Evolutionary conservation across 352 stramenopile genomes (phyloP), one percentile per base, ranked within the genome.

Genomic region (Hyaloperonospora brassicae): DNA sequence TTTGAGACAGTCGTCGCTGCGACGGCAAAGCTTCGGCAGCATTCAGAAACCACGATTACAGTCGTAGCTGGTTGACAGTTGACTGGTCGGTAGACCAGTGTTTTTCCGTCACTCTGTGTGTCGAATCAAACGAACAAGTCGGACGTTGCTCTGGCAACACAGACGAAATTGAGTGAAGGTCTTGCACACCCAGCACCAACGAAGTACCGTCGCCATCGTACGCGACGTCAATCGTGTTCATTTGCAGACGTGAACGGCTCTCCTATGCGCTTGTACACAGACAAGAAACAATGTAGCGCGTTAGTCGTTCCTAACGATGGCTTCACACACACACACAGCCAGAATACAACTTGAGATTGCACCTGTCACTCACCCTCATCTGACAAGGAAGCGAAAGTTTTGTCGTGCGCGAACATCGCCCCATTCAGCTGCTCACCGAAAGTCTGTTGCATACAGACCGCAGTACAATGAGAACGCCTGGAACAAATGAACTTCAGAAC

Each of bases 111-210:
- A 83, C 34, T 72, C 71, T 84, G 52, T 39, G 47, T 9, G 27
- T 34, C 4, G 4, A 4, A 34, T 34, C 0, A 8, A 17, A 46
- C 52, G 57, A 14, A 72, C 54, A n/a, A 49, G 34, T n/a, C 40
- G 34, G 40, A 55, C 55, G 40, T 60, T 59, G 45, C 50, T 59
- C 43, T 85, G 59, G 48, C 70, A 86, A 5, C 78, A 70, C 17
- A 88, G 47, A 25, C 71, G 80, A 50, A 81, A 48, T 81, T 85
- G 11, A 86, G 52, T 1, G 69, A 80, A 25, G 82, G 63, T n/a
- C 85, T 48, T 10, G 85, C 57, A 11, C 73, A 73, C 17, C 17
- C 0, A 85, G 64, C 2, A 73, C 45, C 17, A 17, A 17, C 17
- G 17, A 17, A 17, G 17, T 17, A 17, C 17, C 17, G 17, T 17